Conservation (phyloP, 176 grass and related monocot genomes). For the Tillandsia fasciculata region DNA sequence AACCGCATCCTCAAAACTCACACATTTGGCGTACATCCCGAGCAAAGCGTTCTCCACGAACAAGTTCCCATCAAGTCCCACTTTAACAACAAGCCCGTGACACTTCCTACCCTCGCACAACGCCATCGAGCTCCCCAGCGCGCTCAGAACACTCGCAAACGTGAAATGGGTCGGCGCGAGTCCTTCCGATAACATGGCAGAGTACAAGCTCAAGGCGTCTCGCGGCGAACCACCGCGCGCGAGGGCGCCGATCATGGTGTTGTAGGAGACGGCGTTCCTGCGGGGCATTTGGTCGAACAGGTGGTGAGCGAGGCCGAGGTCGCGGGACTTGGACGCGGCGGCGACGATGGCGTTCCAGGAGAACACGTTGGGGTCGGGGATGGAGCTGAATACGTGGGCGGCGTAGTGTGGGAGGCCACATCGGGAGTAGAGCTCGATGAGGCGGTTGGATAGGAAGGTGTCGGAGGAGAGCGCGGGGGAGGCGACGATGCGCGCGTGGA, state of each 20-base stretch:
- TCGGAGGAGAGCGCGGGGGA: conserved; percentile 48
- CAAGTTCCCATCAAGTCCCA: conserved; percentile 45
- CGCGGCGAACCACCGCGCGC: conserved; percentile 25
- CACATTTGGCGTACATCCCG: conserved; percentile 64
- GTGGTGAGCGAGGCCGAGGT: conserved; percentile 35
- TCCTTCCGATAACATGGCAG: conserved; percentile 43
- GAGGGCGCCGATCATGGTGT: conserved; percentile 55
- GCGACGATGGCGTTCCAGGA: conserved; percentile 67
- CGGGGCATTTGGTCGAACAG: conserved; percentile 70
- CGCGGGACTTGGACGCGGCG: conserved; percentile 33
- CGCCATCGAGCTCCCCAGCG: conserved; percentile 38
- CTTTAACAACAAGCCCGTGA: conserved; percentile 50
- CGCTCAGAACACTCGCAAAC: conserved; percentile 68
- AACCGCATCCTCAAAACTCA: conserved; percentile 27
- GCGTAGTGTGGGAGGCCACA: conserved; percentile 44
- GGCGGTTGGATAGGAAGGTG: conserved; percentile 79
- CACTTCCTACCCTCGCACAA: conserved; percentile 48
- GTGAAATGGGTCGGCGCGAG: conserved; percentile 57
- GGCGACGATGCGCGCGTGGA: conserved; percentile 57
- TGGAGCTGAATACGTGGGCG: conserved; percentile 38
- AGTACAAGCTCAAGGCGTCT: conserved; percentile 47
- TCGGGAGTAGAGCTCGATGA: conserved; percentile 80
- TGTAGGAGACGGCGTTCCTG: conserved; percentile 63
- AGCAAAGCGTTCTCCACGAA: conserved; percentile 71
- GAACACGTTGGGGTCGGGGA: conserved; percentile 50